These are phyloP conservation scores for Sporisorium scitamineum DNA, from an alignment of 1,284 basidiomycete species.

Conservation along the genomic window DNA sequence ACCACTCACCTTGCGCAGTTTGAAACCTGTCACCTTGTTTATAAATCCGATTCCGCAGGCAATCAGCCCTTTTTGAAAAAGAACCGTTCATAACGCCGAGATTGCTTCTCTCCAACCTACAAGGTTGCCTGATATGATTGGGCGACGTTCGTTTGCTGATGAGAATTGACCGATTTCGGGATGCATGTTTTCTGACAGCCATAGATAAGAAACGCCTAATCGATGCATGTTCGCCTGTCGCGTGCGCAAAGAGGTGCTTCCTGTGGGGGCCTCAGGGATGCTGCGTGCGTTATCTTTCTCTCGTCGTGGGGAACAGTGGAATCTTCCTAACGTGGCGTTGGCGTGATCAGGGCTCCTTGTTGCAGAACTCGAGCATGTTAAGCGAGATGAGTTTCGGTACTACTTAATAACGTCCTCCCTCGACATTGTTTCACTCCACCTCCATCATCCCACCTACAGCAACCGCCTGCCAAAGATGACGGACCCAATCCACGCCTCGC, in stretches of 20 bases:
- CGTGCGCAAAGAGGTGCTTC: neutral
- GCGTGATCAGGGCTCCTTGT: neutral
- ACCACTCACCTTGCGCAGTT: too few relatives aligned
- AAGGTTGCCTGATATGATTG: neutral
- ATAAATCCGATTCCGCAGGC: neutral
- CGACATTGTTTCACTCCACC: neutral
- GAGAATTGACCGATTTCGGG: neutral
- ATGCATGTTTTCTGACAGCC: too few relatives aligned
- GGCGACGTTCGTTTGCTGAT: neutral
- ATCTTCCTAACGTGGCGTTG: constrained; percentile 4
- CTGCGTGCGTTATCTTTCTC: neutral
- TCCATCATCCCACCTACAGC: neutral
- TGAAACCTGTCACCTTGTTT: too few relatives aligned
- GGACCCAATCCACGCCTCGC: neutral
- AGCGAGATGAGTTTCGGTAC: neutral
- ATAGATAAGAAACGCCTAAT: neutral
- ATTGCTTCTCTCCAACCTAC: too few relatives aligned
- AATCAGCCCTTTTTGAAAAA: neutral
- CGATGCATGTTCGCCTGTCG: too few relatives aligned
- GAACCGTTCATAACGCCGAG: too few relatives aligned
- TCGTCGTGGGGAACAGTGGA: constrained; percentile 1
- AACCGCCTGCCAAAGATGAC: neutral
- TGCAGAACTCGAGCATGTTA: neutral
- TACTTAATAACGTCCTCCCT: neutral
- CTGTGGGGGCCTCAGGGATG: neutral